Percentiles rank a stretch among this genome's conserved stretches.
These are phyloP conservation scores for Cardiospermum halicacabum DNA, from an alignment of 345 rosid genomes.

Conservation along the genomic window DNA sequence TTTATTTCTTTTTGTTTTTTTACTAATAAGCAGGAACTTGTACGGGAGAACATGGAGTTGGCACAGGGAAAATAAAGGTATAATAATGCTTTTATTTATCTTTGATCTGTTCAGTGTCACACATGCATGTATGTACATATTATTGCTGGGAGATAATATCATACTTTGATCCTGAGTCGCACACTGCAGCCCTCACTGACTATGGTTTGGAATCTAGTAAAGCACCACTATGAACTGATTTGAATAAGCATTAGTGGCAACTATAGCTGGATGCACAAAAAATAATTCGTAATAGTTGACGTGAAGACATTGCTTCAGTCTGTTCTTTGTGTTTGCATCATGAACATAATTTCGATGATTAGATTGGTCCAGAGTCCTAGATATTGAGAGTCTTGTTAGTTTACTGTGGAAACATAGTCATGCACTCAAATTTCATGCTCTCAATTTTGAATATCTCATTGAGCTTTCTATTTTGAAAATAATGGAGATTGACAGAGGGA, in stretches of 20 bases:
- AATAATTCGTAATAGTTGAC: background rate
- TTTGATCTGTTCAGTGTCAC: too few relatives aligned
- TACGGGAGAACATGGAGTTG: conserved; percentile 93
- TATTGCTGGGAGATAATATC: background rate
- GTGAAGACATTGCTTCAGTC: background rate
- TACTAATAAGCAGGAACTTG: conserved; percentile 67
- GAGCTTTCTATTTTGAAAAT: too few relatives aligned
- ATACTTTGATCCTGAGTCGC: background rate
- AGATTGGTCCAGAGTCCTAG: background rate
- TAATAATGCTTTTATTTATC: background rate
- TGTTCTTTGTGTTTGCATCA: background rate
- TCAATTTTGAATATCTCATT: too few relatives aligned
- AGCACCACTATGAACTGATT: background rate
- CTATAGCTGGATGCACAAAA: background rate
- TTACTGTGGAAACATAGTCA: background rate
- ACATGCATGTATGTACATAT: too few relatives aligned
- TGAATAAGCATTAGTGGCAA: background rate
- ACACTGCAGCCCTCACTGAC: background rate
- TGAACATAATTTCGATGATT: background rate
- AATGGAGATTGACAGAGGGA: too few relatives aligned
- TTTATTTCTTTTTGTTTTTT: conserved; percentile 9
- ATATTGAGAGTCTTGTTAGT: background rate
- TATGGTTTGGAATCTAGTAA: background rate
- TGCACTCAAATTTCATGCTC: too few relatives aligned
- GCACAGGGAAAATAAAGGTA: conserved; percentile 97